These are phyloP conservation scores for Calophaca sinica DNA, from an alignment of 306 rosid genomes.

Conservation along the genomic window DNA sequence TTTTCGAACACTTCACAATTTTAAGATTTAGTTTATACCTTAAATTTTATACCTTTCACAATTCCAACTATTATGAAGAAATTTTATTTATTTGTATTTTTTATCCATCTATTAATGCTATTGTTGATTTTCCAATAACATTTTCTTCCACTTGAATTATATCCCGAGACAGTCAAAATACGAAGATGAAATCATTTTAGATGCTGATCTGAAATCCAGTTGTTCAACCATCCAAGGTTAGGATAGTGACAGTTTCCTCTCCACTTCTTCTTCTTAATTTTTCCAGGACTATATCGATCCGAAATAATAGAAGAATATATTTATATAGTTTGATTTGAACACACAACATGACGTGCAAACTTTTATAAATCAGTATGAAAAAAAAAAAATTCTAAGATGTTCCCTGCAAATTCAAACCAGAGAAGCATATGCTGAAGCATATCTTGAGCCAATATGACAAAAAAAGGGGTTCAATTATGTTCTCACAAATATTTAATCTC, in stretches of 20 bases:
- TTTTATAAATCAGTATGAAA: not conserved
- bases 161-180: not conserved
- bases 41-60: too few species aligned
- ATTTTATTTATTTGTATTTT: too few species aligned
- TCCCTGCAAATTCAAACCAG: not conserved
- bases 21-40: not conserved
- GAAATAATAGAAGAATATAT: not conserved
- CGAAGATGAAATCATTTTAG: conserved; percentile 3
- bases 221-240: not conserved
- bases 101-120: not conserved
- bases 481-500: too few species aligned
- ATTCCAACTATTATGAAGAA: too few species aligned
- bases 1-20: not conserved
- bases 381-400: not conserved
- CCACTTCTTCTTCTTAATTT: not conserved
- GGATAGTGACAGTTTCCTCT: too few species aligned
- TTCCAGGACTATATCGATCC: not conserved
- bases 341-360: not conserved
- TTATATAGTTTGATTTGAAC: not conserved
- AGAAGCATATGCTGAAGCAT: not conserved
- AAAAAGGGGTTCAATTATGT: not conserved
- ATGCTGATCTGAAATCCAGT: conserved; percentile 4
- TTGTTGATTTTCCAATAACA: not conserved
- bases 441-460: not conserved
- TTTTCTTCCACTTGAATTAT: too few species aligned